Base-by-base conservation (phyloP, 176 grass and related monocot genomes). In the Hyparrhenia diplandra region DNA sequence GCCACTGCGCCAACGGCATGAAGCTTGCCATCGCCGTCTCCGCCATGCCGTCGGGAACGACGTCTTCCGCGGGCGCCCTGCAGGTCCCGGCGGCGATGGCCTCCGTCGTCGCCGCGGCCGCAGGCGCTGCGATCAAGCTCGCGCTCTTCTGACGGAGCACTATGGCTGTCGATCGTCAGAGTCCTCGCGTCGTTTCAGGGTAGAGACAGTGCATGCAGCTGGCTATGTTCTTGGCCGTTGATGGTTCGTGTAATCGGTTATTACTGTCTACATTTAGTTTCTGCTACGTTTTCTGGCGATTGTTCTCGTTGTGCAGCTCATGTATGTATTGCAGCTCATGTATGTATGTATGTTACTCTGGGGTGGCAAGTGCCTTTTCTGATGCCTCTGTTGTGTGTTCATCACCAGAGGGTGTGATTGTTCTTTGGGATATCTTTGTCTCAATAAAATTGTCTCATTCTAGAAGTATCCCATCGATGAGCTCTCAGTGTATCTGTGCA, bases 1-100 rank as follows among this genome's bases (percentile, higher is more conserved):
- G 81, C 13, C 92, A 98, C 86, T 98, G 95, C 92, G 49, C 18
- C 36, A 2, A 0, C 1, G 92, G 92, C 74, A 91, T 90, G 88
- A 98, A 98, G 86, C 20, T 98, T 7, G 52, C 86, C 41, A 60
- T 98, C 47, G 66, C 42, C n/a, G 90, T 82, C 79, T 72, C 80
- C 16, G 54, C 46, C 39, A 82, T 45, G 41, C 74, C 24, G 17
- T 13, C 49, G 4, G 51, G 77, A 1, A 5, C 52, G 25, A 36
- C 46, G 13, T 0, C 60, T 4, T 43, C 80, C 42, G 63, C 11
- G 11, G 71, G 11, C 7, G 20, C 20, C 1, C 21, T 47, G 58
- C 24, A 13, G 40, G n/a, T 40, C 5, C 82, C 78, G 35, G 34
- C 78, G 27, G 25, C 41, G 17, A 17, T 45, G 39, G 34, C 71